Evolutionary conservation across 192 early-diverging fungal genomes (phyloP), one percentile per base, ranked within the genome.

Genomic region (Coemansia sp.): DNA sequence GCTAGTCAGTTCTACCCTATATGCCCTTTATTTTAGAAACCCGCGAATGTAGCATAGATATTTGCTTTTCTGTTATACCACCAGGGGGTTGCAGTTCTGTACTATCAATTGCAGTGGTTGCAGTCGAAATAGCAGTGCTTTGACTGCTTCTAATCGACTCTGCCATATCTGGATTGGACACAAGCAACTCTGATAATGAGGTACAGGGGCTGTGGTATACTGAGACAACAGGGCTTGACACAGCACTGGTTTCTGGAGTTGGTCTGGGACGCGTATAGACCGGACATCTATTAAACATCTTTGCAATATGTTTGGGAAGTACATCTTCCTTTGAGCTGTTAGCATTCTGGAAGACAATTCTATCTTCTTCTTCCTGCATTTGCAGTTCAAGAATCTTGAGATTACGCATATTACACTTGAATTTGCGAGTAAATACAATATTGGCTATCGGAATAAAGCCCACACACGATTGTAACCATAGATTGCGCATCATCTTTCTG

Each of bases 381-480:
- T 65, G 60, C 32, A 49, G 23, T 44, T 78, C 76, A 23, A 78
- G 47, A 9, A 71, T 48, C 7, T 47, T 23, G 28, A 78, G 53
- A 26, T 78, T 78, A n/a, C 76, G 76, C n/a, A 52, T 55, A 27
- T 64, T 78, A 57, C 76, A 69, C 49, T 73, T 78, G 53, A 78
- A 78, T 47, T 41, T 66, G 52, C 76, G 70, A 6, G 63, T 60
- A 22, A 71, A 73, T 23, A 73, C 31, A 30, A 78, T 60, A 34
- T 78, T 78, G 38, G 56, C 49, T n/a, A 78, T 63, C 8, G 76
- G 76, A 10, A 78, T 28, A 34, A 78, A 73, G 18, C 70, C 67
- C 0, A 69, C 19, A 8, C 56, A n/a, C 0, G 70, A 69, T 18
- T 57, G 41, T 27, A 73, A 41, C 21, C 68, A 61, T 28, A 78